Evolutionary conservation across 768 basidiomycete species (phyloP), one percentile per base, ranked within the genome.

Genomic region (Asterophora parasitica): DNA sequence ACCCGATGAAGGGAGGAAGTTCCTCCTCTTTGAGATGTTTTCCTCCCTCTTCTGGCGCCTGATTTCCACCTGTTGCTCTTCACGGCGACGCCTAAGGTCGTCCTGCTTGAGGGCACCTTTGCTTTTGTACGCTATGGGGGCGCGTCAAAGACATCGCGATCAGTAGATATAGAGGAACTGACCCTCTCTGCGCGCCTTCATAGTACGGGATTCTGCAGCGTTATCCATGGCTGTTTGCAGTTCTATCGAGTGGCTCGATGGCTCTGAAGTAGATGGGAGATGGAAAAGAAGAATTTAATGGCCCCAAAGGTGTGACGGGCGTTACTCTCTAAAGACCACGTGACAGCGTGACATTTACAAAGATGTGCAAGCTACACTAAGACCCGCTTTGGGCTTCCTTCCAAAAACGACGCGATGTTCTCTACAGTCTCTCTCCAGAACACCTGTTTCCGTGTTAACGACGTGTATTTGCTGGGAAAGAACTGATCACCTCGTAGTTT

Each of bases 11-110:
- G 92, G 83, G 48, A 92, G 77, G 64, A 95, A 90, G 68, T 97
- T 97, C 53, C 96, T 78, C 67, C 96, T 81, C 77, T 99, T 99
- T 50, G 94, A 90, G 53, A 98, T 94, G 66, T 93, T 94, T 69
- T 99, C 96, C 66, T 99, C 96, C 58, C 96, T 79, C 74, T 98
- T 98, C 74, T 95, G 92, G 63, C 92, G 81, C 64, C 96, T 81
- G 76, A 99, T 97, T 77, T 98, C 96, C 48, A 99, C 96, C 63
- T 98, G 94, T 65, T 95, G 92, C 66, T 99, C 94, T 67, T 98
- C 96, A 50, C 96, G 84, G 66, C 95, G 85, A 69, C 93, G 86
- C 59, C 95, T 83, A 58, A 98, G 87, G 66, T 98, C 92, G 51
- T 95, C 92, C 59, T 83, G 84, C 67, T 92, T 93, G 55, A 93